These are phyloP conservation scores for Termitomyces sp. DNA, from an alignment of 768 basidiomycete species.

Conservation along the genomic window DNA sequence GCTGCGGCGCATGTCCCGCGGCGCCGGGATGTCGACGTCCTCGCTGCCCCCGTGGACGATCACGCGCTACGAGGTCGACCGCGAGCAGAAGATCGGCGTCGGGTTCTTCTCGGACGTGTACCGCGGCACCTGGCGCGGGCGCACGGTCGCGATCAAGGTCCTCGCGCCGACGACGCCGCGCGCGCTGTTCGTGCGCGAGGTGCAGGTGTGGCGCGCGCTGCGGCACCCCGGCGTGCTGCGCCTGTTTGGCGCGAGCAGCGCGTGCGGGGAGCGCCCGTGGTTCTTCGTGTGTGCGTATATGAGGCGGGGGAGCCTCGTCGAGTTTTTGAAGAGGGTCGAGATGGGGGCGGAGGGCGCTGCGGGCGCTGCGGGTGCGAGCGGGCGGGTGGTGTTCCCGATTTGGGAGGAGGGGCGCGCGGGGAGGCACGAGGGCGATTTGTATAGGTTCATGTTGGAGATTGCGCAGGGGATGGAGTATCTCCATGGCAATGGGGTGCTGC, in stretches of 20 bases:
- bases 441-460: conserved; percentile 67
- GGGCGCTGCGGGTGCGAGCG: not conserved
- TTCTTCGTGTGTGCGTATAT: conserved; percentile 77
- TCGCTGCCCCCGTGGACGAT: conserved; percentile 73
- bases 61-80: conserved; percentile 72
- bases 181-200: conserved; percentile 63
- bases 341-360: not conserved
- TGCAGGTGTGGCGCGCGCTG: conserved; percentile 67
- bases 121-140: conserved; percentile 65
- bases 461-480: conserved; percentile 80
- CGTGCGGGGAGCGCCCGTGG: conserved; percentile 65
- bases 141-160: conserved; percentile 69
- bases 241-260: conserved; percentile 74
- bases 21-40: conserved; percentile 3
- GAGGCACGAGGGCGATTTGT: conserved; percentile 29
- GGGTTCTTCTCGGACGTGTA: conserved; percentile 80
- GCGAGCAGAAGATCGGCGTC: conserved; percentile 60
- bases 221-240: conserved; percentile 66
- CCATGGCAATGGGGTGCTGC: conserved; percentile 61
- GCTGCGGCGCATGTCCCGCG: conserved; percentile 44
- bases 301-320: conserved; percentile 57
- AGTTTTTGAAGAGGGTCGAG: conserved; percentile 43
- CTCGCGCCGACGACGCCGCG: conserved; percentile 56
- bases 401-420: not conserved
- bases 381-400: conserved; percentile 4